Conservation (phyloP, 352 stramenopile species). For the Globisporangium okanoganense region DNA sequence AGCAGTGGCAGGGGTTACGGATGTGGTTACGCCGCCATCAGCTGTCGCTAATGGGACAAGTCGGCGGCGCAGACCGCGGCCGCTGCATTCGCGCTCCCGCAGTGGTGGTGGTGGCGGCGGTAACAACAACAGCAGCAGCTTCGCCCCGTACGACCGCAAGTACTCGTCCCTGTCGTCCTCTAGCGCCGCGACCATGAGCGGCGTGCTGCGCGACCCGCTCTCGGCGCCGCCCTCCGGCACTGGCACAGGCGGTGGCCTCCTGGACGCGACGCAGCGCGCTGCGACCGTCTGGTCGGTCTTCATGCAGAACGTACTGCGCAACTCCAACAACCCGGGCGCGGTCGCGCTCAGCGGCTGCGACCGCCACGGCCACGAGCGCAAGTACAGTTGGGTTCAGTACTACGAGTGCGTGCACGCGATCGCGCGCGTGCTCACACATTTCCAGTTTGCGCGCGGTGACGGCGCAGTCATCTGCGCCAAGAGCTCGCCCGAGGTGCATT, state of each 20-base stretch:
- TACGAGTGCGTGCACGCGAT: constrained; percentile 25
- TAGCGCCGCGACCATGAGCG: constrained; percentile 5
- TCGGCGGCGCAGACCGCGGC: neutral
- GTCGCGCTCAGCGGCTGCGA: constrained; percentile 14
- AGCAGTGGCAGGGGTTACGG: neutral
- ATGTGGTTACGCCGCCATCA: neutral
- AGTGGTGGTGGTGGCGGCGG: constrained; percentile 1
- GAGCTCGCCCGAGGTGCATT: constrained; percentile 40
- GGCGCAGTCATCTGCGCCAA: constrained; percentile 50
- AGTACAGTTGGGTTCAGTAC: constrained; percentile 35
- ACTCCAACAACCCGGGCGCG: constrained; percentile 9
- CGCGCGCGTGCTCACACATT: constrained; percentile 41
- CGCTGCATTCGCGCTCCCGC: constrained; percentile 9
- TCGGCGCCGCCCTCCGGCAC: neutral
- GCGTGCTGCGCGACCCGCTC: constrained; percentile 5
- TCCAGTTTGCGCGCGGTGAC: constrained; percentile 55
- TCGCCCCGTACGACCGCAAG: constrained; percentile 9
- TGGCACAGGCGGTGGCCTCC: neutral
- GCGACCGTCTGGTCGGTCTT: constrained; percentile 16
- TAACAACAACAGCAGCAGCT: neutral
- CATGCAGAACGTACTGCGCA: constrained; percentile 15
- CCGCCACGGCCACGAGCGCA: constrained; percentile 2
- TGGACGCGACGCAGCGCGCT: constrained; percentile 8
- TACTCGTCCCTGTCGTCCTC: constrained; percentile 5
- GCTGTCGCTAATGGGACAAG: neutral